These are phyloP conservation scores for Ilex aquifolium DNA, from an alignment of 257 asterid species.

Conservation along the genomic window DNA sequence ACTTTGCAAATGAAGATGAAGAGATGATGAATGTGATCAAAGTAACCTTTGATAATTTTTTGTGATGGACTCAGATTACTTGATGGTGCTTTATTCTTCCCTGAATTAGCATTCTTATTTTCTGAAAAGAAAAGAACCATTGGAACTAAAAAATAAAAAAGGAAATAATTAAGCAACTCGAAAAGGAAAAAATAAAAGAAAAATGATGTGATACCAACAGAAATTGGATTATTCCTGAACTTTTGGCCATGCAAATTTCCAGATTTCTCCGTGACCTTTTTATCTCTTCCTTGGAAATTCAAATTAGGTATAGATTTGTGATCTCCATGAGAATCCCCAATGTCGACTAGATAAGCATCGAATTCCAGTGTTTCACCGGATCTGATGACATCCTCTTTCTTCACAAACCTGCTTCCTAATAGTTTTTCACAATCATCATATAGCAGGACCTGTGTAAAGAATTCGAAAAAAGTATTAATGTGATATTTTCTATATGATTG, in stretches of 20 bases:
- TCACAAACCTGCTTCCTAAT: constrained; percentile 64
- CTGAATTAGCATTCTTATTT: constrained; percentile 46
- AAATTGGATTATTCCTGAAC: constrained; percentile 25
- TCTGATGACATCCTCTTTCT: constrained; percentile 54
- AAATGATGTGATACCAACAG: constrained; percentile 26
- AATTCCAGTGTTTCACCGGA: constrained; percentile 62
- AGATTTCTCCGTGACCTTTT: constrained; percentile 24
- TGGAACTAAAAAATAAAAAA: constrained; percentile 6
- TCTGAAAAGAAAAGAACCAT: constrained; percentile 13
- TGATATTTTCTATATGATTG: neutral
- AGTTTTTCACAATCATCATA: constrained; percentile 71
- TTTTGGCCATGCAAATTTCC: constrained; percentile 25
- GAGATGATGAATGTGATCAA: constrained; percentile 6
- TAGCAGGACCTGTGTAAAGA: constrained; percentile 47
- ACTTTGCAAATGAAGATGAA: constrained; percentile 3
- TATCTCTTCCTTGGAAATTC: constrained; percentile 24
- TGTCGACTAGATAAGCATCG: constrained; percentile 65
- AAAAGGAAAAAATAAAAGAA: constrained; percentile 9
- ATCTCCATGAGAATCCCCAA: constrained; percentile 60
- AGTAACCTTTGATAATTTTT: constrained; percentile 70
- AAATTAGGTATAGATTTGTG: constrained; percentile 26
- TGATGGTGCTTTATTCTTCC: constrained; percentile 30
- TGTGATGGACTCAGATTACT: constrained; percentile 72
- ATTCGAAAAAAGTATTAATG: neutral
- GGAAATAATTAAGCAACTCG: constrained; percentile 1